A percentile compares a stretch with the other conserved stretches of the same genome.
phyloP scores from a whole-genome alignment of 78 protist species.

The Pelomyxa schiedti region DNA sequence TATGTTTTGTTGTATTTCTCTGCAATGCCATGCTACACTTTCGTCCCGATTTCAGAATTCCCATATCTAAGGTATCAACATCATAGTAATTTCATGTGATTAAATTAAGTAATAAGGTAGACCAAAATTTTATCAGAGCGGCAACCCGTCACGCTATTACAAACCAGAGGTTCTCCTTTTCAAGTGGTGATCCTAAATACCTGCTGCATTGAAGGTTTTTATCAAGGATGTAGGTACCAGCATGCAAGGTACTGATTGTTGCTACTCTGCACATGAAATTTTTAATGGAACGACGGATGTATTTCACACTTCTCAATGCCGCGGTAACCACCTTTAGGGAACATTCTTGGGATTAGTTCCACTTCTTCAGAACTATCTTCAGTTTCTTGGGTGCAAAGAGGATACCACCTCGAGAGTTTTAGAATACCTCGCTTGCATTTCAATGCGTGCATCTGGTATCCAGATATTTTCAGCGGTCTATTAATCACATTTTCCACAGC shows the following conservation, averaged over 20 bases:
- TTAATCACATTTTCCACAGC: too few relatives aligned
- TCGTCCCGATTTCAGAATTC: slow-evolving; percentile 75
- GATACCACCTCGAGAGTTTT: slow-evolving; percentile 6
- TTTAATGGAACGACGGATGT: slow-evolving; percentile 33
- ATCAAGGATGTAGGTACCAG: not conserved
- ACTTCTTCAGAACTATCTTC: not conserved
- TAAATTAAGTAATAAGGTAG: slow-evolving; percentile 23
- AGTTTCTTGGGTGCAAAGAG: not conserved
- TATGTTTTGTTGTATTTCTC: slow-evolving; percentile 56
- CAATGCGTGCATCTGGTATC: slow-evolving; percentile 34
- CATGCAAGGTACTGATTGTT: not conserved
- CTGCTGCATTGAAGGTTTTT: not conserved
- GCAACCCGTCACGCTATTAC: slow-evolving; percentile 55
- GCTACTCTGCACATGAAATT: slow-evolving; percentile 33
- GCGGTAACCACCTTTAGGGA: not conserved
- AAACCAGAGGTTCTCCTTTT: slow-evolving; percentile 52
- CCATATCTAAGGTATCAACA: slow-evolving; percentile 66
- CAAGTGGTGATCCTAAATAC: slow-evolving; percentile 19
- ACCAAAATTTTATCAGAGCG: slow-evolving; percentile 78
- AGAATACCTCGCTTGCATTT: slow-evolving; percentile 11
- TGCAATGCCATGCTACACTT: slow-evolving; percentile 56
- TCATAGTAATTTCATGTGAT: not conserved
- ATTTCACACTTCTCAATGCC: slow-evolving; percentile 3
- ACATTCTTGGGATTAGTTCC: not conserved
- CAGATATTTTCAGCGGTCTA: too few relatives aligned